Base-by-base conservation (phyloP, 73 alveolate genomes). In the Paraurostyla sp. region DNA sequence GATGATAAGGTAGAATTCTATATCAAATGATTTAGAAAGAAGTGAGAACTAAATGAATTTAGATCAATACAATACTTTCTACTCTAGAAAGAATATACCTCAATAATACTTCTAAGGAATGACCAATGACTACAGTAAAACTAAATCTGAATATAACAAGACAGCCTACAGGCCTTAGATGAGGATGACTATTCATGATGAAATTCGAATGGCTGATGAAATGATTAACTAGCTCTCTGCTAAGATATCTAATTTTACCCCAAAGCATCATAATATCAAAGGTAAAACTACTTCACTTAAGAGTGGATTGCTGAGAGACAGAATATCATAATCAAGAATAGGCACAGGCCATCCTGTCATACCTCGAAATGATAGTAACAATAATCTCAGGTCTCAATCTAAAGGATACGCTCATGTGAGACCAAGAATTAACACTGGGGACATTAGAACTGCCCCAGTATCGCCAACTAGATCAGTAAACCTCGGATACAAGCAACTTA, bases 191-290 rank as follows among this genome's bases (percentile, higher is more conserved):
- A 45, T 73, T 7, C 46, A 73, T 45, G 87, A 73, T 7, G 87
- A 73, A 29, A 73, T 73, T 52, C 23, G 87, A 9, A 18, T 73
- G 30, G 87, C 87, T 20, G 87, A 73, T 43, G 87, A 73, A 25
- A 73, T 73, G 87, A 73, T 73, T 13, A 73, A 57, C 59, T 50
- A 73, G 46, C 42, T 73, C 18, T 73, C 87, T 2, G 7, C 13
- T 18, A 73, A 73, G 59, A 73, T 73, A 2, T 16, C 23, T 9
- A 42, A 45, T 16, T 73, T 73, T 50, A 29, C 23, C 13, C 49
- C 87, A 50, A 40, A 11, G 20, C 35, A 9, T 29, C 78, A 18
- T 60, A 60, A 27, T 9, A 16, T 16, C 25, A 23, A 60, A 60
- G 25, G n/a, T n/a, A n/a, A n/a, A n/a, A n/a, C n/a, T n/a, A n/a